Evolutionary conservation across 257 asterid genomes (phyloP), one percentile per base, ranked within the genome.

Genomic region (Gentiana dahurica): DNA sequence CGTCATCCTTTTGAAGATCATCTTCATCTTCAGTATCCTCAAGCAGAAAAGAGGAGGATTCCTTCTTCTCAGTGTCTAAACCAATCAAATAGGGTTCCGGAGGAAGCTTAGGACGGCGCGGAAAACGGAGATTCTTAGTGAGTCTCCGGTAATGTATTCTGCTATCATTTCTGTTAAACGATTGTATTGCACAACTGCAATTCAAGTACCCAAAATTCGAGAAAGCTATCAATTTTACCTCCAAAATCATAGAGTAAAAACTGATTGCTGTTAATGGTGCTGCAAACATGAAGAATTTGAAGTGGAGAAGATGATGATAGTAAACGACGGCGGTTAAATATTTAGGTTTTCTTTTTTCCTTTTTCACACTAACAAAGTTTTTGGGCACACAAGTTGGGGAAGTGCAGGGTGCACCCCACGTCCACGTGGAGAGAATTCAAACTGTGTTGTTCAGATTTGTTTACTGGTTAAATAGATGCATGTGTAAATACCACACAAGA

Each of bases 71-170:
- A 8, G 59, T 43, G 51, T 47, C 36, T 50, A 53, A 41, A 36
- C 69, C 58, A 54, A 39, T 54, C 47, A 60, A 49, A 33, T 34
- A 33, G 54, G 62, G 53, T 13, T 85, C 86, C 1, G 86, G 87
- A 12, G 82, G 86, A 46, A 65, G 41, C 78, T 78, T 79, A 9
- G 79, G 77, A 55, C 80, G 78, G 8, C 90, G 81, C 12, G 83
- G 90, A 53, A 77, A 65, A 4, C 73, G 79, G 12, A 77, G 79
- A 62, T 78, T 85, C 81, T 78, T 82, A 51, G 95, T 79, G 36
- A 65, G 79, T 75, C 65, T 75, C 66, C 61, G 74, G 1, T 51
- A 67, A 53, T 67, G 65, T 39, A 55, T 32, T 74, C 61, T 72
- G 33, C 65, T n/a, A 53, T 35, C 7, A 6, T 38, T 48, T 36